These are phyloP conservation scores for Cokeromyces recurvatus DNA, from an alignment of 371 early-diverging fungal species.

Conservation along the genomic window DNA sequence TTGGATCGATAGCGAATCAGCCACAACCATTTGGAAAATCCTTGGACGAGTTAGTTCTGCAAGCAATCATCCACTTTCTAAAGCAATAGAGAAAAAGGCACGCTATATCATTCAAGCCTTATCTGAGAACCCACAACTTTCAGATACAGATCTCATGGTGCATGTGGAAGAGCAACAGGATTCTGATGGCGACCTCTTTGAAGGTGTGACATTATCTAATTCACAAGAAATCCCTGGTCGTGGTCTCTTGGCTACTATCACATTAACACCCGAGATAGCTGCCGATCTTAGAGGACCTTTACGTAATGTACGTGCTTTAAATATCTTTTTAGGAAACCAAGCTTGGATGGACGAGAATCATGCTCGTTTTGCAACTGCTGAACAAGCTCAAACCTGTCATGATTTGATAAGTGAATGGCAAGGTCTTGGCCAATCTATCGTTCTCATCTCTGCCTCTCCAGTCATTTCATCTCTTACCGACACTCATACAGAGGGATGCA, in stretches of 20 bases:
- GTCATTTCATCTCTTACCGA: conserved; percentile 9
- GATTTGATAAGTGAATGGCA: conserved; percentile 49
- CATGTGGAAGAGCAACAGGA: conserved; percentile 4
- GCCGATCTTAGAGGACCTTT: conserved; percentile 21
- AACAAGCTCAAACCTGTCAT: conserved; percentile 28
- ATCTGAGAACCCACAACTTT: conserved; percentile 1
- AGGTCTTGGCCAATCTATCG: conserved; percentile 56
- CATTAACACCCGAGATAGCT: conserved; percentile 21
- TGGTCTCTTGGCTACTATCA: conserved; percentile 54
- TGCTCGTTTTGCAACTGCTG: conserved; percentile 45
- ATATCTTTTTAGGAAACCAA: conserved; percentile 62
- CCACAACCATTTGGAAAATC: conserved; percentile 31
- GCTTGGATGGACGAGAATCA: conserved; percentile 68
- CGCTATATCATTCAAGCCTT: conserved; percentile 13
- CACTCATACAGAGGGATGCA: conserved; percentile 28
- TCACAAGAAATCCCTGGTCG: conserved; percentile 64
- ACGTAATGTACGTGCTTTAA: conserved; percentile 38
- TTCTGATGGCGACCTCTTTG: conserved; percentile 29
- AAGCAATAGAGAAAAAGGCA: conserved; percentile 37
- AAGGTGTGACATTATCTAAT: conserved; percentile 48
- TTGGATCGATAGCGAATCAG: conserved; percentile 11
- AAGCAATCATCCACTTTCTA: conserved; percentile 44
- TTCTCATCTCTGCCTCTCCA: conserved; percentile 54
- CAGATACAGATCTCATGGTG: conserved; percentile 2
- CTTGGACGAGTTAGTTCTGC: conserved; percentile 41